A percentile compares a stretch with the other conserved stretches of the same genome.
Conservation (phyloP, 768 basidiomycete species). For the Russula lepida region DNA sequence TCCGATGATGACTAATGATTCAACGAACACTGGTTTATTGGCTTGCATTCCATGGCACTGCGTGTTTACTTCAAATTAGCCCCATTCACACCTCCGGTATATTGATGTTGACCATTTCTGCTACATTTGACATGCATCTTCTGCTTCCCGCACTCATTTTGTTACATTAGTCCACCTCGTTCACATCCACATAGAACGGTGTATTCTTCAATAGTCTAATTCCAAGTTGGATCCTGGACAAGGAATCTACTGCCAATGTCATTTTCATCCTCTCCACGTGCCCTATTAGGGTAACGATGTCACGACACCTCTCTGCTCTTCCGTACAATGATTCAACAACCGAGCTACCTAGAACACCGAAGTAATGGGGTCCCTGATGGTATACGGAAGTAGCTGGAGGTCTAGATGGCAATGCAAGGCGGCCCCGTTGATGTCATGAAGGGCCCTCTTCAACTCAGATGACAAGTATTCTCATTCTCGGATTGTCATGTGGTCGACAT, state of each 20-base stretch:
- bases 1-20: constrained; percentile 19
- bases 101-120: constrained; percentile 17
- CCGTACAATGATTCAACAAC: background rate
- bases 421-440: background rate
- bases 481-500: no score
- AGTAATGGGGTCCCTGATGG: no score
- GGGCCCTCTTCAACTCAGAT: no score
- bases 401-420: no score
- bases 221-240: background rate
- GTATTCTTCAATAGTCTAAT: constrained; percentile 18
- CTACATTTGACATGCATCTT: constrained; percentile 22
- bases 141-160: constrained; percentile 16
- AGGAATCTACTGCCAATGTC: background rate
- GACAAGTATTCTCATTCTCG: no score
- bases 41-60: constrained; percentile 11
- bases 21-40: constrained; percentile 8
- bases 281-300: background rate
- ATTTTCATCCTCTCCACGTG: background rate
- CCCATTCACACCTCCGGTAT: constrained; percentile 4
- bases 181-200: constrained; percentile 16
- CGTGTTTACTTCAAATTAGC: background rate
- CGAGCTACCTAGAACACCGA: no score
- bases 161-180: constrained; percentile 19
- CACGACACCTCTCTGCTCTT: background rate
- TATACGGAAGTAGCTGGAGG: no score